Evolutionary conservation across 495 filamentous ascomycete species (phyloP), one percentile per base, ranked within the genome.

Genomic region (Penicillium odoratum): DNA sequence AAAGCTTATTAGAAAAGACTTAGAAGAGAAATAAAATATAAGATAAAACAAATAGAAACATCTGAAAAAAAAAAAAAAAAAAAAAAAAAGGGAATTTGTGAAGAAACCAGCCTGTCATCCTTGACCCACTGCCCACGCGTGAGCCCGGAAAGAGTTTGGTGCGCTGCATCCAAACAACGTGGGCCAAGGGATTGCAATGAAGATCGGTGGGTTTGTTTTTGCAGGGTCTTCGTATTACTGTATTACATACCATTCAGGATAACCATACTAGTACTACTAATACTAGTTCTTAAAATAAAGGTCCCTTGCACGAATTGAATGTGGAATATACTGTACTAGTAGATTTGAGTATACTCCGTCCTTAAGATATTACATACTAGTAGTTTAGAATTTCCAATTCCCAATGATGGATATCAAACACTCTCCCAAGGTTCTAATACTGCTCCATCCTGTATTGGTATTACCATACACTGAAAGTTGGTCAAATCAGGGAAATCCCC

Each of bases 121-220:
- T 54, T 63, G 72, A 73, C 68, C 74, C 74, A 74, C 72, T 57
- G 61, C 63, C 70, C 74, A 76, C 74, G 74, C 73, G 73, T 68
- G 67, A 70, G 58, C 26, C 53, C 66, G 55, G 59, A 67, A 72
- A 69, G 66, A 66, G 73, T 76, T 73, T 74, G 70, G 73, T 70
- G 67, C 69, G 67, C 70, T 74, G 73, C 73, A 76, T 56, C 69
- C 66, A 68, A 67, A 71, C 68, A 76, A 76, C 74, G 74, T 76
- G 74, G 73, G 73, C 71, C 67, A 29, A 67, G 58, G 59, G 62
- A 65, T 65, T 62, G 63, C 63, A 56, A 56, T 64, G 62, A 69
- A 61, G 63, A 64, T 68, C 65, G 65, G 65, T 62, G 60, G 60
- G 48, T 62, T 62, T 57, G 58, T 60, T 59, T 51, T 52, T 53